Base-by-base conservation (phyloP, 1,284 basidiomycete genomes). In the Leccinum griseonigrum region DNA sequence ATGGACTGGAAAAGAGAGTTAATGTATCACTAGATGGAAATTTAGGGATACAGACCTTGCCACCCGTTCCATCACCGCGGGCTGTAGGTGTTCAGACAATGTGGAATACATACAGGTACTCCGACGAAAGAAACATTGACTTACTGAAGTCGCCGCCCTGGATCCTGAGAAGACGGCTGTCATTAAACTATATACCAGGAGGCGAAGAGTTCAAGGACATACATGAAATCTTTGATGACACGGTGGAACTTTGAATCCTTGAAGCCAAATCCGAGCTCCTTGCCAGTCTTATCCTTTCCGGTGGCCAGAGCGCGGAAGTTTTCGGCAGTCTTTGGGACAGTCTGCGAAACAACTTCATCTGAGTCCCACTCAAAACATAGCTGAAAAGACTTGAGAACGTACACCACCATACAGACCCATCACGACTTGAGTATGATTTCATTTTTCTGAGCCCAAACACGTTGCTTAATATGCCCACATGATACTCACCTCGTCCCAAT, bases 171-270 rank as follows among this genome's bases (percentile, higher is more conserved):
- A 62, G 34, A 61, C 59, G 32, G 2, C 16, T 61, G 34, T 67
- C 3, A 61, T 9, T 10, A 32, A 40, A 18, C n/a, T 18, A 51
- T 10, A 36, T 36, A 36, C 6, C 40, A 60, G 10, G 48, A 40
- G 31, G 14, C 36, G 43, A 22, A 55, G 18, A 7, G 3, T 11
- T 32, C 32, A 40, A 34, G 2, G 32, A 64, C 83, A 66, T 58
- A 87, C 97, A 99, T 99, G 75, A 99, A 99, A 77, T 98, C 92
- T 74, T 94, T 92, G 73, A 99, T 99, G 63, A 99, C 88, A 67
- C 97, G 92, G 74, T 99, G 97, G 85, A 99, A 98, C 72, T 97
- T 92, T 65, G 97, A 90, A 51, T 90, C 91, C 76, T 99, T 96
- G 81, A 93, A 99, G n/a, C 86, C 88, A 67, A 78, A 85, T 10